Conservation (phyloP, 805 yeast species). For the Wickerhamomyces canadensis region DNA sequence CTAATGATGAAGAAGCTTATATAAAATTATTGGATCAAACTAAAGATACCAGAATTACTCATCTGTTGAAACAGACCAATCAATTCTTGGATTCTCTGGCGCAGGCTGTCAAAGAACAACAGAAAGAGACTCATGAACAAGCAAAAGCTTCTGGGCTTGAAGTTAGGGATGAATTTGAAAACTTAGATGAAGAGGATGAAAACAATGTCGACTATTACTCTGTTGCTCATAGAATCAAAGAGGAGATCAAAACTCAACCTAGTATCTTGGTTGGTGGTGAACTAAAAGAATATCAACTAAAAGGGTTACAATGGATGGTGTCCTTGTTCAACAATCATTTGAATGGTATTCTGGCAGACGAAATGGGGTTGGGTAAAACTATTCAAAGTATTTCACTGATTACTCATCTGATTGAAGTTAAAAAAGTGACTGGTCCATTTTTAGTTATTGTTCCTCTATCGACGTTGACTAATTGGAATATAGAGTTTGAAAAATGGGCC, state of each 20-base stretch:
- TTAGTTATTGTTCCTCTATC: constrained; percentile 80
- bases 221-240: constrained; percentile 74
- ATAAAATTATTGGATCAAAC: constrained; percentile 79
- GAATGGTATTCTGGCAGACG: constrained; percentile 97
- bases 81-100: constrained; percentile 72
- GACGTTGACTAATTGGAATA: constrained; percentile 79
- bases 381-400: constrained; percentile 74
- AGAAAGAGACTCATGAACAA: constrained; percentile 41
- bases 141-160: constrained; percentile 30
- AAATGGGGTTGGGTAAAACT: constrained; percentile 99
- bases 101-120: constrained; percentile 74
- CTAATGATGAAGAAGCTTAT: constrained; percentile 86
- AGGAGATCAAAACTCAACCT: constrained; percentile 63
- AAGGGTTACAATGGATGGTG: constrained; percentile 99
- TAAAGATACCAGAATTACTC: constrained; percentile 82
- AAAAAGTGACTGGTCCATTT: constrained; percentile 62
- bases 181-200: constrained; percentile 36
- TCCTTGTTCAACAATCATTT: constrained; percentile 90
- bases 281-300: constrained; percentile 77
- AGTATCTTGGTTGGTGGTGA: constrained; percentile 68
- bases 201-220: constrained; percentile 75
- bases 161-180: constrained; percentile 30
- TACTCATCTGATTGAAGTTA: constrained; percentile 63
- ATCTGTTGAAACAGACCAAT: constrained; percentile 75
- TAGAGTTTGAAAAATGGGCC: constrained; percentile 87